phyloP scores from a whole-genome alignment of 331 rosid species.

The Malus hybrid region DNA sequence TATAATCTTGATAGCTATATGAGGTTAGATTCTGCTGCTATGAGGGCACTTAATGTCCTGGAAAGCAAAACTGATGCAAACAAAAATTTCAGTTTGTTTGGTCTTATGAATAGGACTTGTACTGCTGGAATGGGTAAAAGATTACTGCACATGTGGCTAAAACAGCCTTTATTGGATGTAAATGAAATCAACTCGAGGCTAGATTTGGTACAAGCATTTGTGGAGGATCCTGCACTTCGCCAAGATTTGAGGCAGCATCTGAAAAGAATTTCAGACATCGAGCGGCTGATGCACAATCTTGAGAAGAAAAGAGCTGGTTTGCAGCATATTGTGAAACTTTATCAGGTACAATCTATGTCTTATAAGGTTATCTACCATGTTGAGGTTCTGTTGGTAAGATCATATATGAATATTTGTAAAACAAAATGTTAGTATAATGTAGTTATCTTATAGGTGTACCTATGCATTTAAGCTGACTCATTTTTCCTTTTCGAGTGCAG shows the following conservation, averaged over 20 bases:
- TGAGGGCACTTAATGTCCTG: conserved; percentile 84
- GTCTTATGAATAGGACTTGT: conserved; percentile 95
- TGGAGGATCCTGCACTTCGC: conserved; percentile 74
- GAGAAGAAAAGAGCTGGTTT: conserved; percentile 83
- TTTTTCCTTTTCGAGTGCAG: conserved; percentile 44
- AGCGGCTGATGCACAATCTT: conserved; percentile 67
- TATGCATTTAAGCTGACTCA: conserved; percentile 19
- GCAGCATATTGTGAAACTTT: conserved; percentile 88
- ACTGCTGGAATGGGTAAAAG: conserved; percentile 99
- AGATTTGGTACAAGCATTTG: conserved; percentile 89
- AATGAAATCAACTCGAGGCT: conserved; percentile 70
- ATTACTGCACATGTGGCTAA: conserved; percentile 86
- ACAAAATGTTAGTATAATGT: background rate
- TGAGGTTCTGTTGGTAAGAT: conserved; percentile 6
- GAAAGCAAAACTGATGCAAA: conserved; percentile 94
- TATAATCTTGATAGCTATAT: conserved; percentile 77
- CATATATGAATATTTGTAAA: background rate
- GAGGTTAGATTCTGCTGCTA: conserved; percentile 96
- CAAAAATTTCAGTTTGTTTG: conserved; percentile 93
- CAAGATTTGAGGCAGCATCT: conserved; percentile 91
- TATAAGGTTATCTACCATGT: conserved; percentile 3
- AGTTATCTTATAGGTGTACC: background rate
- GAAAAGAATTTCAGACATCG: conserved; percentile 84
- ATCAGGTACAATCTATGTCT: conserved; percentile 52
- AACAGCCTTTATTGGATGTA: conserved; percentile 85